A percentile compares a stretch with the other conserved stretches of the same genome.
Evolutionary conservation across 148 eudicot genomes (phyloP).

Genomic region (Chenopodium album): DNA sequence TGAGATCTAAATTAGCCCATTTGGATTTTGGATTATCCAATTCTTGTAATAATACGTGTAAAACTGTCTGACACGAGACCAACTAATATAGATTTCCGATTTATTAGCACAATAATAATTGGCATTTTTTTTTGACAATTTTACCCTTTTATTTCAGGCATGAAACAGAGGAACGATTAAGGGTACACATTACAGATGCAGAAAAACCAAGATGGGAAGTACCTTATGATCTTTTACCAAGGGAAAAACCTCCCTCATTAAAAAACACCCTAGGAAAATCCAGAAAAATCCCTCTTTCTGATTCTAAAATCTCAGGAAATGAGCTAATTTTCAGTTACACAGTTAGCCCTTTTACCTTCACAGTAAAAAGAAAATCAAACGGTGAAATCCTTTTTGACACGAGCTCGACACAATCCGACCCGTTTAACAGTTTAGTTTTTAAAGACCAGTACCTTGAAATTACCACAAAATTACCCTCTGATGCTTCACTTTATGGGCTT

Average conservation of each 20-base stretch:
- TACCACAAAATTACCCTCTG: slow-evolving; percentile 64
- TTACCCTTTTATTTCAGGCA: slow-evolving; percentile 48
- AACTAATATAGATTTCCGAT: too few species aligned
- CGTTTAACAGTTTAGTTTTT: slow-evolving; percentile 54
- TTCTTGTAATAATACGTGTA: too few species aligned
- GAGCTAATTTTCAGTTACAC: slow-evolving; percentile 63
- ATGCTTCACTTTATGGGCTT: slow-evolving; percentile 79
- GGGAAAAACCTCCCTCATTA: slow-evolving; percentile 57
- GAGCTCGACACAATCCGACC: slow-evolving; percentile 41
- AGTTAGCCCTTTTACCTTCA: slow-evolving; percentile 66
- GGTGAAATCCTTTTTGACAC: slow-evolving; percentile 80
- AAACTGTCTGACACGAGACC: too few species aligned
- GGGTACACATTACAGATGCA: slow-evolving; percentile 86
- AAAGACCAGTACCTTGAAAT: slow-evolving; percentile 90
- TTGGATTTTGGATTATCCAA: too few species aligned
- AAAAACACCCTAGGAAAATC: slow-evolving; percentile 39
- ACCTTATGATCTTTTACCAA: slow-evolving; percentile 74
- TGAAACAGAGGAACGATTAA: slow-evolving; percentile 67
- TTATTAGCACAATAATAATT: too few species aligned
- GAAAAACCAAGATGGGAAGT: slow-evolving; percentile 90
- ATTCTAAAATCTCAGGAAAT: slow-evolving; percentile 42
- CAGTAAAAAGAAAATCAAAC: slow-evolving; percentile 68
- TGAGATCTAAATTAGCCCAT: too few species aligned
- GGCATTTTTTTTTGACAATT: background rate
- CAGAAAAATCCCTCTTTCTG: slow-evolving; percentile 45